Percentiles rank a stretch among this genome's conserved stretches.
These are phyloP conservation scores for Metschnikowia reukaufii DNA, from an alignment of 805 yeast genomes.

Conservation along the genomic window DNA sequence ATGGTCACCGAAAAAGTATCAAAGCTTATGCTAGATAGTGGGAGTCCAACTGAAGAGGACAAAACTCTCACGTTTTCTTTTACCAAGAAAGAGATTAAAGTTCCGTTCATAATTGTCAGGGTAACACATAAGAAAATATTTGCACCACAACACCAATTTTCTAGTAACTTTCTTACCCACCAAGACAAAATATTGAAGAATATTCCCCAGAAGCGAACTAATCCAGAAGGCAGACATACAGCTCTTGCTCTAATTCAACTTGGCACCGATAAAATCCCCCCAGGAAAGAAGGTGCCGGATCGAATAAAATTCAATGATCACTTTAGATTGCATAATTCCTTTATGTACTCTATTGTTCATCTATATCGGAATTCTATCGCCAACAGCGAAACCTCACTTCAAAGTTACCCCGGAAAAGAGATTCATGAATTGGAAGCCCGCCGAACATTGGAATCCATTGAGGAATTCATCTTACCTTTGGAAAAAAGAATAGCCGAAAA, in stretches of 20 bases:
- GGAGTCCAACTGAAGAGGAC: neutral
- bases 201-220: neutral
- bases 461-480: neutral
- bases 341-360: neutral
- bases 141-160: neutral
- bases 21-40: neutral
- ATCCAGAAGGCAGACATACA: neutral
- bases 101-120: neutral
- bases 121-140: neutral
- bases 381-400: too few relatives aligned
- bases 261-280: slow-evolving; percentile 1
- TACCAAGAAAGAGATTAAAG: neutral
- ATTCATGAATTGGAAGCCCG: too few relatives aligned
- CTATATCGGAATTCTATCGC: neutral
- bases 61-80: neutral
- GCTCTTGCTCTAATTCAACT: neutral
- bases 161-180: neutral
- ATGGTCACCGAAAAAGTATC: slow-evolving; percentile 1
- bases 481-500: neutral
- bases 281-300: neutral
- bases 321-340: neutral
- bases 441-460: neutral
- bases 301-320: neutral
- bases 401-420: too few relatives aligned
- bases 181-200: neutral